Evolutionary conservation across 2,329 filamentous ascomycete genomes (phyloP).

Genomic region (Stachybotrys chlorohalonatus): DNA sequence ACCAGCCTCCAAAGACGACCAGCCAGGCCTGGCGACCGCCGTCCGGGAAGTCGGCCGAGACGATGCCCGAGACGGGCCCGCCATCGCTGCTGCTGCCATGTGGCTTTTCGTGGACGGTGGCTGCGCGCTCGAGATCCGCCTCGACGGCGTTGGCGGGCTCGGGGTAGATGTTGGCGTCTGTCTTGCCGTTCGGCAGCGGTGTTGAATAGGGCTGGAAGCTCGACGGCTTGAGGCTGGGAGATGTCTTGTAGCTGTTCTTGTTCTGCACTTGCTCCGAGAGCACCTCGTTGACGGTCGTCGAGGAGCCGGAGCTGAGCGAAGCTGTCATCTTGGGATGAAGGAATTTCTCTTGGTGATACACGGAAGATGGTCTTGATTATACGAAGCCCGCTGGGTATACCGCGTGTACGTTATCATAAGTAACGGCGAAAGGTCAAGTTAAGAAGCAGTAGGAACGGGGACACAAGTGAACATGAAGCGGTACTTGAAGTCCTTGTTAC

Average conservation of each 20-base stretch:
- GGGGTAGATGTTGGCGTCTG: constrained; percentile 9
- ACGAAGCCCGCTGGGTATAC: background rate
- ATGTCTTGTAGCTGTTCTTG: background rate
- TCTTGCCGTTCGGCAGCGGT: constrained; percentile 6
- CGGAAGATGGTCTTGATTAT: background rate
- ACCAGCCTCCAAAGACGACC: constrained; percentile 39
- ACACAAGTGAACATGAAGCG: too few relatives aligned
- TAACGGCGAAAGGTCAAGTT: too few relatives aligned
- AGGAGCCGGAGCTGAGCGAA: background rate
- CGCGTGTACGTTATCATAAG: too few relatives aligned
- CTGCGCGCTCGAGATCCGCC: constrained; percentile 15
- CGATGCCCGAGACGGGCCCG: constrained; percentile 19
- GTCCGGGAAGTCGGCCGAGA: constrained; percentile 48
- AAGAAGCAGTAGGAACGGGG: too few relatives aligned
- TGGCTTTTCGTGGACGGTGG: constrained; percentile 4
- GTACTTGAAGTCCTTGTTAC: too few relatives aligned
- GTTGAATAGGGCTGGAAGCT: background rate
- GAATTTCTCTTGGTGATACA: background rate
- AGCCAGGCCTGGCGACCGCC: constrained; percentile 50
- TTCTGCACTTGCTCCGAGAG: background rate
- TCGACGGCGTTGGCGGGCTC: constrained; percentile 18
- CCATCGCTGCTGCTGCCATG: constrained; percentile 4
- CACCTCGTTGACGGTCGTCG: background rate
- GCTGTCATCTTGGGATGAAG: background rate
- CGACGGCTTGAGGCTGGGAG: background rate